Percentiles rank a stretch among this genome's conserved stretches.
phyloP scores from a whole-genome alignment of 2,329 filamentous ascomycete species.

The Aspergillus sp. region DNA sequence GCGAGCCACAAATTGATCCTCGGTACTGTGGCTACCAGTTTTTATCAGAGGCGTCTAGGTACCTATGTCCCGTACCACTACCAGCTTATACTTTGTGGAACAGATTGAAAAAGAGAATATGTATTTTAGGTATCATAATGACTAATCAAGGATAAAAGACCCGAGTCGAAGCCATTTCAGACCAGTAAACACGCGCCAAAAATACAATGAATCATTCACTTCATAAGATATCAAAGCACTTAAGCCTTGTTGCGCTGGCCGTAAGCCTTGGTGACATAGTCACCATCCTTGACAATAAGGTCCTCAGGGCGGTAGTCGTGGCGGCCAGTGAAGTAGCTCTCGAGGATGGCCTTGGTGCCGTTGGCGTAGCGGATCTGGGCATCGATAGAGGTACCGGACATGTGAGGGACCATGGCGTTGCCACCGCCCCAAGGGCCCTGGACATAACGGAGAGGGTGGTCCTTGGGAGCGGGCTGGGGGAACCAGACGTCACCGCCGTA shows the following conservation, averaged over 20 bases:
- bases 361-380: slow-evolving; percentile 90
- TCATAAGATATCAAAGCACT: slow-evolving; percentile 9
- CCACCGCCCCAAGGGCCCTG: slow-evolving; percentile 95
- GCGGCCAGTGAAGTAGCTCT: slow-evolving; percentile 84
- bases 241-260: slow-evolving; percentile 61
- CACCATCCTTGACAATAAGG: slow-evolving; percentile 82
- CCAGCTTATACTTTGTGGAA: background rate
- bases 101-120: slow-evolving; percentile 1
- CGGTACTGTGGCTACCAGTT: too few relatives aligned
- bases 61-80: background rate
- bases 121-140: slow-evolving; percentile 22
- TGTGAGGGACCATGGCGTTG: slow-evolving; percentile 98
- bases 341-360: slow-evolving; percentile 84
- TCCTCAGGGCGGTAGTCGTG: slow-evolving; percentile 88
- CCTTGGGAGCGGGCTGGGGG: slow-evolving; percentile 92
- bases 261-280: slow-evolving; percentile 94
- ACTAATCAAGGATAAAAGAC: slow-evolving; percentile 8
- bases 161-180: background rate
- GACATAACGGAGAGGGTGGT: slow-evolving; percentile 88
- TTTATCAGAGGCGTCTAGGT: too few relatives aligned
- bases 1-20: too few relatives aligned
- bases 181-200: slow-evolving; percentile 13
- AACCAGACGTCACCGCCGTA: slow-evolving; percentile 68
- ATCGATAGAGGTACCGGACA: slow-evolving; percentile 98
- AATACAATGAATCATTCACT: slow-evolving; percentile 11